A percentile compares a stretch with the other conserved stretches of the same genome.
Conservation (phyloP, 73 alveolate species). For the Symbiodinium natans region DNA sequence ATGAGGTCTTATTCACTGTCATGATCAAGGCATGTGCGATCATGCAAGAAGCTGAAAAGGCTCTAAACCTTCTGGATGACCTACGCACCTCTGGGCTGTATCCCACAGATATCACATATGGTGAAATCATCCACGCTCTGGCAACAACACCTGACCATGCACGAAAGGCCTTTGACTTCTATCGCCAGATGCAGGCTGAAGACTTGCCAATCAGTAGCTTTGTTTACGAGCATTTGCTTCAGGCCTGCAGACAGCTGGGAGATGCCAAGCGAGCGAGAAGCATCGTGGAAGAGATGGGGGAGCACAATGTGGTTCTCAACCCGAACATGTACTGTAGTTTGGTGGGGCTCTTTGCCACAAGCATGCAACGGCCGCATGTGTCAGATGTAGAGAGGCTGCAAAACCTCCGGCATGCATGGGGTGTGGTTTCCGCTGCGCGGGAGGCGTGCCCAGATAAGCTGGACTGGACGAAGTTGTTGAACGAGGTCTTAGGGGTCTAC, state of each 20-base stretch:
- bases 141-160: slow-evolving; percentile 34
- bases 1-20: slow-evolving; percentile 91
- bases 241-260: slow-evolving; percentile 66
- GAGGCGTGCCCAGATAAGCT: neutral
- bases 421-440: slow-evolving; percentile 71
- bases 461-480: slow-evolving; percentile 54
- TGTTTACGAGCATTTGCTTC: slow-evolving; percentile 38
- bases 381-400: slow-evolving; percentile 48
- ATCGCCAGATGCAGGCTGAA: slow-evolving; percentile 91
- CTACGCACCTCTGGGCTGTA: slow-evolving; percentile 58
- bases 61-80: slow-evolving; percentile 91
- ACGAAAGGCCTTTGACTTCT: slow-evolving; percentile 87
- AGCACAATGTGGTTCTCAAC: slow-evolving; percentile 26
- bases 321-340: slow-evolving; percentile 45
- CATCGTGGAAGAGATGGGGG: slow-evolving; percentile 50
- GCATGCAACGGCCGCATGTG: slow-evolving; percentile 72
- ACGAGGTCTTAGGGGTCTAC: slow-evolving; percentile 63
- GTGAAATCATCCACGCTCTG: slow-evolving; percentile 75
- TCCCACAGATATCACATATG: slow-evolving; percentile 92
- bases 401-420: slow-evolving; percentile 70
- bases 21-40: slow-evolving; percentile 88
- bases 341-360: slow-evolving; percentile 71
- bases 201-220: slow-evolving; percentile 70
- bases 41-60: slow-evolving; percentile 47
- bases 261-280: slow-evolving; percentile 55